These are phyloP conservation scores for Zygotorulaspora chibaensis DNA, from an alignment of 805 yeast genomes.

Conservation along the genomic window DNA sequence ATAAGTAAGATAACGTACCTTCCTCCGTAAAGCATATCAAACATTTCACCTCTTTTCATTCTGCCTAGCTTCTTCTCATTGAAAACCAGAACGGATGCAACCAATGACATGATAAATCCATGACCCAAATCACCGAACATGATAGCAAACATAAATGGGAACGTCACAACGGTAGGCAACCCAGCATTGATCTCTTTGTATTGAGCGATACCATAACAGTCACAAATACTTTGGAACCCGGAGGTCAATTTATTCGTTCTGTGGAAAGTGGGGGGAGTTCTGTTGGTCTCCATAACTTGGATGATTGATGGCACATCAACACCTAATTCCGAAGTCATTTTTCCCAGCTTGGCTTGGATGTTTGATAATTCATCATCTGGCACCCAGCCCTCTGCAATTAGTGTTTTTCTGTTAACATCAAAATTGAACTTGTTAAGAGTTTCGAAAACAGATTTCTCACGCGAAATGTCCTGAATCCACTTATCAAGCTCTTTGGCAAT, in stretches of 20 bases:
- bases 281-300: conserved; percentile 59
- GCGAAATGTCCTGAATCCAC: conserved; percentile 52
- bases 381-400: conserved; percentile 73
- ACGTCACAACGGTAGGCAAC: conserved; percentile 66
- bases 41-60: conserved; percentile 66
- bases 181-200: conserved; percentile 76
- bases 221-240: conserved; percentile 67
- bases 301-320: conserved; percentile 43
- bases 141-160: conserved; percentile 78
- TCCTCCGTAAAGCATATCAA: conserved; percentile 72
- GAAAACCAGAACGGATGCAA: conserved; percentile 50
- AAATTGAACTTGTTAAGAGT: conserved; percentile 63
- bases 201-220: conserved; percentile 75
- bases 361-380: conserved; percentile 50
- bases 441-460: conserved; percentile 57
- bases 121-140: conserved; percentile 85
- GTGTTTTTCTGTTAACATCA: conserved; percentile 60
- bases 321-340: conserved; percentile 32
- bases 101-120: conserved; percentile 58
- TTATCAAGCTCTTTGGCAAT: conserved; percentile 55
- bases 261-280: conserved; percentile 69
- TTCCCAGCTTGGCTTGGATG: conserved; percentile 44
- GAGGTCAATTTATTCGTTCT: conserved; percentile 63
- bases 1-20: conserved; percentile 63
- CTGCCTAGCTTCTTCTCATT: conserved; percentile 50